These are phyloP conservation scores for Russula virescens DNA, from an alignment of 768 basidiomycete species.

Conservation along the genomic window DNA sequence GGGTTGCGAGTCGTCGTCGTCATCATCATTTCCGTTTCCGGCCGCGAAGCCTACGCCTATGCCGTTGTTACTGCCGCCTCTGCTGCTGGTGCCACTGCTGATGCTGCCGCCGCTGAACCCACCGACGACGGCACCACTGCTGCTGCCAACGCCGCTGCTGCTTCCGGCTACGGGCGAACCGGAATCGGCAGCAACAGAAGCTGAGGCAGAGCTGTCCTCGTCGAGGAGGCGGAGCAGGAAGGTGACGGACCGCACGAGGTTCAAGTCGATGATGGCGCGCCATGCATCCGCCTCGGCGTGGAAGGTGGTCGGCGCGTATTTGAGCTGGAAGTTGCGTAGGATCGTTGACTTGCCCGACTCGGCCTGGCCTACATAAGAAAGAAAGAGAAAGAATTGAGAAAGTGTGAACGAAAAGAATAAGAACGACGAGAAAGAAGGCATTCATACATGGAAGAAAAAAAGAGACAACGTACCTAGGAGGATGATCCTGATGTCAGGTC, in stretches of 20 bases:
- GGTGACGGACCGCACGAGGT: slow-evolving; percentile 53
- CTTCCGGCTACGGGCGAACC: too few species aligned
- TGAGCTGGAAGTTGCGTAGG: slow-evolving; percentile 60
- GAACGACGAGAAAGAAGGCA: too few species aligned
- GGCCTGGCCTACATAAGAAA: slow-evolving; percentile 45
- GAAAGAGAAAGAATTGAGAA: too few species aligned
- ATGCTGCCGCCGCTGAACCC: neutral
- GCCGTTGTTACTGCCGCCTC: neutral
- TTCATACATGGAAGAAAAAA: neutral
- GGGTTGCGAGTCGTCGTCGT: slow-evolving; percentile 12
- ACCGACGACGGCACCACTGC: slow-evolving; percentile 12
- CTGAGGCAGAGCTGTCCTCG: neutral
- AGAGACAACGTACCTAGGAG: slow-evolving; percentile 44
- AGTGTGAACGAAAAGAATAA: too few species aligned
- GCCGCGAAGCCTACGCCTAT: neutral
- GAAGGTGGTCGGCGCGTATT: slow-evolving; percentile 55
- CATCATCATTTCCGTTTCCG: slow-evolving; percentile 19
- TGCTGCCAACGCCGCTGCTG: neutral
- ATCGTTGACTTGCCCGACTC: slow-evolving; percentile 66
- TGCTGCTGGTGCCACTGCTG: slow-evolving; percentile 15
- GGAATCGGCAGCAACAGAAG: neutral
- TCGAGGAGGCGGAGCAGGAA: slow-evolving; percentile 39
- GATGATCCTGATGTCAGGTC: slow-evolving; percentile 44
- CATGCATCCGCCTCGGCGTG: slow-evolving; percentile 51
- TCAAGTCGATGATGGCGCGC: slow-evolving; percentile 63